Conservation (phyloP, 805 yeast genomes). For the Saturnispora sekii region DNA sequence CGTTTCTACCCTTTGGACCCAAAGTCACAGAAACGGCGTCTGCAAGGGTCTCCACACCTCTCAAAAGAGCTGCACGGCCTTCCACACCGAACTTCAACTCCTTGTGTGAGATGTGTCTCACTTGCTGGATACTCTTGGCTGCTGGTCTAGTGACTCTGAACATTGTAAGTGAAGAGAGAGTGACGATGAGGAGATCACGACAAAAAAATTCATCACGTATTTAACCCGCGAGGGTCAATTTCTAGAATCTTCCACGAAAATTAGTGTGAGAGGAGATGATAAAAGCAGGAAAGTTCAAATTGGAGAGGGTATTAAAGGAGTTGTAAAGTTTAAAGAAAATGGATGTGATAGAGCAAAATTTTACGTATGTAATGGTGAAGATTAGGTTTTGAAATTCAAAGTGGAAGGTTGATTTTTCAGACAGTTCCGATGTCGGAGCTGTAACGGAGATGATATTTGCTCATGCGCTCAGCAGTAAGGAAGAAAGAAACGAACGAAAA, state of each 20-base stretch:
- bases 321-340: too few relatives aligned
- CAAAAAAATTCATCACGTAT: neutral
- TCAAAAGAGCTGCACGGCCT: conserved; percentile 88
- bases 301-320: too few relatives aligned
- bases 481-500: too few relatives aligned
- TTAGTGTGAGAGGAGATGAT: too few relatives aligned
- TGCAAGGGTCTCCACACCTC: conserved; percentile 91
- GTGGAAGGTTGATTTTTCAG: neutral
- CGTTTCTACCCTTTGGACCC: conserved; percentile 98
- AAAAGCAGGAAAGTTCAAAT: too few relatives aligned
- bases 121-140: conserved; percentile 29
- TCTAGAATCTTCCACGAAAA: conserved; percentile 4
- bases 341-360: too few relatives aligned
- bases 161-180: conserved; percentile 24
- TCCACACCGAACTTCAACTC: conserved; percentile 95
- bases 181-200: neutral
- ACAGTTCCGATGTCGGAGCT: conserved; percentile 1
- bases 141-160: conserved; percentile 41
- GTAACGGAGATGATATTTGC: neutral
- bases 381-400: too few relatives aligned
- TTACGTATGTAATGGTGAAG: too few relatives aligned
- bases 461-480: too few relatives aligned
- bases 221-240: neutral
- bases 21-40: conserved; percentile 94
- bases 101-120: conserved; percentile 60